These are phyloP conservation scores for Termitomyces heimii DNA, from an alignment of 768 basidiomycete genomes.

Conservation along the genomic window DNA sequence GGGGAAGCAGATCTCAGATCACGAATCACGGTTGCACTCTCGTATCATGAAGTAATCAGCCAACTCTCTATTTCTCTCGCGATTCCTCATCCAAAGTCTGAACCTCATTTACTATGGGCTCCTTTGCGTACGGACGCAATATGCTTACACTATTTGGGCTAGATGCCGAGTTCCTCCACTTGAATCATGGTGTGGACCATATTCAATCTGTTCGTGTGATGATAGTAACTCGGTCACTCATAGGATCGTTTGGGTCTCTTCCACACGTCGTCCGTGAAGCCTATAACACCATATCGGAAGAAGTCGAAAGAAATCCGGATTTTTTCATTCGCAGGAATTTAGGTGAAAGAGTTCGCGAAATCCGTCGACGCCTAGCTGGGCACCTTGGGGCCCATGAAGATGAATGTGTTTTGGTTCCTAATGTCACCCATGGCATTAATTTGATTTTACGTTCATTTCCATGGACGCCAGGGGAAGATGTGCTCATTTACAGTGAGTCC, in stretches of 20 bases:
- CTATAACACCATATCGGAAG: slow-evolving; percentile 31
- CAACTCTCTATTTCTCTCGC: no score
- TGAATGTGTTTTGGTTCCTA: slow-evolving; percentile 56
- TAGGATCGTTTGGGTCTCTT: slow-evolving; percentile 57
- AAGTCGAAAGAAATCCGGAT: slow-evolving; percentile 52
- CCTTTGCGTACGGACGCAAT: not conserved
- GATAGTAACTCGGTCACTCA: not conserved
- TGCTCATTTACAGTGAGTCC: not conserved
- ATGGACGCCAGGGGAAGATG: slow-evolving; percentile 58
- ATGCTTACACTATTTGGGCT: not conserved
- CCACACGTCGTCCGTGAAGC: slow-evolving; percentile 46
- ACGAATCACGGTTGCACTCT: no score
- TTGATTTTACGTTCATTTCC: slow-evolving; percentile 62
- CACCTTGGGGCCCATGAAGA: slow-evolving; percentile 44
- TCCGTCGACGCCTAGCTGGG: slow-evolving; percentile 41
- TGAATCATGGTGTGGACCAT: slow-evolving; percentile 3
- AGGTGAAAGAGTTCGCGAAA: slow-evolving; percentile 24
- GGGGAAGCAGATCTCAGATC: no score
- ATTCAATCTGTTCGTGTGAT: not conserved
- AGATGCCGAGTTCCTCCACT: not conserved
- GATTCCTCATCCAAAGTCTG: not conserved
- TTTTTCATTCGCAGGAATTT: slow-evolving; percentile 38
- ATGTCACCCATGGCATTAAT: slow-evolving; percentile 61
- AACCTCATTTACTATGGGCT: not conserved
- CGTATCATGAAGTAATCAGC: no score